phyloP scores from a whole-genome alignment of 2,329 filamentous ascomycete genomes.

The Aspergillus ochraceus region DNA sequence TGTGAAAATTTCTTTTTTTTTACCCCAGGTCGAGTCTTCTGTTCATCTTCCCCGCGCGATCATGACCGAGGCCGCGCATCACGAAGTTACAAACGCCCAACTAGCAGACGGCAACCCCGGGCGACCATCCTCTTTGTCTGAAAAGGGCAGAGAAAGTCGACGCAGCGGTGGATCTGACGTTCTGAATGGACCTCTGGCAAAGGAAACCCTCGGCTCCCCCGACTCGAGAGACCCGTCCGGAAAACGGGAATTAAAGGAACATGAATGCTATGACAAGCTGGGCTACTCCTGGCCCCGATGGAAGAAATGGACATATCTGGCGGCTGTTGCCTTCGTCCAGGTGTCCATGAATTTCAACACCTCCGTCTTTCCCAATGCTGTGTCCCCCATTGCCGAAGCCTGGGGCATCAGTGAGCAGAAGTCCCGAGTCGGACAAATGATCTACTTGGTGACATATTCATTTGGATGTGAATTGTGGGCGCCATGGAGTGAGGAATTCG shows the following conservation, averaged over 20 bases:
- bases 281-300: constrained; percentile 57
- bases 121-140: not conserved
- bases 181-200: not conserved
- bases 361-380: constrained; percentile 68
- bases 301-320: constrained; percentile 72
- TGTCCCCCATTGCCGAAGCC: constrained; percentile 62
- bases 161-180: not conserved
- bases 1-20: not conserved
- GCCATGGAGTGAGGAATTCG: constrained; percentile 81
- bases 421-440: constrained; percentile 70
- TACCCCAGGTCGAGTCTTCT: not conserved
- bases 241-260: constrained; percentile 46
- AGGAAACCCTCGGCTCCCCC: not conserved
- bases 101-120: not conserved
- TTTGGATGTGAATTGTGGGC: constrained; percentile 88
- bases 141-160: not conserved
- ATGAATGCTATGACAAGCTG: constrained; percentile 63
- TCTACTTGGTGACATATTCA: constrained; percentile 77
- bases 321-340: constrained; percentile 70
- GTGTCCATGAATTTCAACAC: constrained; percentile 81
- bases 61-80: not conserved
- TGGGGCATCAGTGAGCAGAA: constrained; percentile 68
- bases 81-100: not conserved
- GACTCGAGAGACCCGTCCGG: constrained; percentile 3
- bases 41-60: not conserved